Percentiles rank a stretch among this genome's conserved stretches.
Conservation (phyloP, 1,284 basidiomycete genomes). For the Malassezia equina region DNA sequence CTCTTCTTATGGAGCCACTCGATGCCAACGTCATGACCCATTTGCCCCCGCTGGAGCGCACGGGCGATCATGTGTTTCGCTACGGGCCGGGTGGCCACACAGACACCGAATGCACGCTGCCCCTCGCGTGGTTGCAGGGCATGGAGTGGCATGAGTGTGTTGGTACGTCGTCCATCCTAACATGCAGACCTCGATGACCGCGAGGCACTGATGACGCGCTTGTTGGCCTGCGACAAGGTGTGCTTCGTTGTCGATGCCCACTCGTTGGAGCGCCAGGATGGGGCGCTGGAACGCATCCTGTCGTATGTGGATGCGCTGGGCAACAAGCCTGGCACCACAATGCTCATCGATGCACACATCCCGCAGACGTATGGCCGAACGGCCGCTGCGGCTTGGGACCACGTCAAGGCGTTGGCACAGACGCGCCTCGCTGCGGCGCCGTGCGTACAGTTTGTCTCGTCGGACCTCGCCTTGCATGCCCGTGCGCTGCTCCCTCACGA, state of each 20-base stretch:
- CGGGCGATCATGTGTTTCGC: neutral
- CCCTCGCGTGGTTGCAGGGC: constrained; percentile 27
- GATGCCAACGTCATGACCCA: constrained; percentile 15
- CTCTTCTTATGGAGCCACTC: constrained; percentile 27
- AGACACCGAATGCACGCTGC: constrained; percentile 11
- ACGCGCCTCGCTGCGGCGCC: neutral
- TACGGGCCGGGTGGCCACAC: neutral
- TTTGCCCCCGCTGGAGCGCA: neutral
- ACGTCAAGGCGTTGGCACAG: neutral
- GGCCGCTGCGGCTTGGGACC: constrained; percentile 5
- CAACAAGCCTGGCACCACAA: constrained; percentile 21
- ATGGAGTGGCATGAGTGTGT: neutral
- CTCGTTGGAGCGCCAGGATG: constrained; percentile 13
- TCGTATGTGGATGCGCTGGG: constrained; percentile 22
- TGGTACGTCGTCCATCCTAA: neutral
- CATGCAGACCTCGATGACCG: constrained; percentile 14
- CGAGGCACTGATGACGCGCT: constrained; percentile 10
- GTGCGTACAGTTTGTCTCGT: constrained; percentile 9
- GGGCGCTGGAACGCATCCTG: neutral
- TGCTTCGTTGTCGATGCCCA: constrained; percentile 24
- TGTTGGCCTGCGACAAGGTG: constrained; percentile 27
- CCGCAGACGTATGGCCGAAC: constrained; percentile 14
- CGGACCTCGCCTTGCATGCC: constrained; percentile 5
- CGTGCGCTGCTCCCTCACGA: neutral
- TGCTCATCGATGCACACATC: constrained; percentile 22